Percentiles rank a stretch among this genome's conserved stretches.
Conservation (phyloP, 78 protist genomes). For the Dictyostelium firmibasis region DNA sequence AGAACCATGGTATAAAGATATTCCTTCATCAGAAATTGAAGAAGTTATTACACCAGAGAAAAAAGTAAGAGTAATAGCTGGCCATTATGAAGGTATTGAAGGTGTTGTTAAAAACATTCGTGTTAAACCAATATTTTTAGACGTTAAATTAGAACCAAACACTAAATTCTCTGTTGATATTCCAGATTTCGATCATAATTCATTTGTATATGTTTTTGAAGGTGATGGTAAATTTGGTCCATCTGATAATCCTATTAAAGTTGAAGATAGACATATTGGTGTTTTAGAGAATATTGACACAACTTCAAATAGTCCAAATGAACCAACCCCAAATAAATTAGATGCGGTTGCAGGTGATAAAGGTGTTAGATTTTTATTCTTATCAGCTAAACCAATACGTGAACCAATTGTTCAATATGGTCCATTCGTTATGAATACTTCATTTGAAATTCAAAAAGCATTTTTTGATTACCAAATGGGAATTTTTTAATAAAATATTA, state of each 20-base stretch:
- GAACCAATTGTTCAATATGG: constrained; percentile 87
- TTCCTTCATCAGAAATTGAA: constrained; percentile 7
- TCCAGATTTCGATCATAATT: constrained; percentile 47
- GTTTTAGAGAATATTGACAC: neutral
- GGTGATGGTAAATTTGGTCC: constrained; percentile 67
- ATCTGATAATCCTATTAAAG: neutral
- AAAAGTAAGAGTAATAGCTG: constrained; percentile 63
- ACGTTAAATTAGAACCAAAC: constrained; percentile 37
- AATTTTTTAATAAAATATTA: neutral
- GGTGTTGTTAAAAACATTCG: constrained; percentile 23
- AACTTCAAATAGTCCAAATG: neutral
- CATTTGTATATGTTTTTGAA: constrained; percentile 28
- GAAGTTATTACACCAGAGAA: neutral
- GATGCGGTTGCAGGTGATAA: constrained; percentile 11
- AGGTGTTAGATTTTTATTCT: constrained; percentile 64
- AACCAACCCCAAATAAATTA: neutral
- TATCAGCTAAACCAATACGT: constrained; percentile 74
- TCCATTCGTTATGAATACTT: constrained; percentile 92
- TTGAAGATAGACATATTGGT: constrained; percentile 7
- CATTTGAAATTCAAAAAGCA: constrained; percentile 85
- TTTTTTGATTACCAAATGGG: constrained; percentile 65
- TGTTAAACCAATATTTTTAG: constrained; percentile 40
- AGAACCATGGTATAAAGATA: constrained; percentile 83
- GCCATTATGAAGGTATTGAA: neutral
- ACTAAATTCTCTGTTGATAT: constrained; percentile 1